phyloP scores from a whole-genome alignment of 1,139 yeast genomes.

The Eremothecium sinecaudum region DNA sequence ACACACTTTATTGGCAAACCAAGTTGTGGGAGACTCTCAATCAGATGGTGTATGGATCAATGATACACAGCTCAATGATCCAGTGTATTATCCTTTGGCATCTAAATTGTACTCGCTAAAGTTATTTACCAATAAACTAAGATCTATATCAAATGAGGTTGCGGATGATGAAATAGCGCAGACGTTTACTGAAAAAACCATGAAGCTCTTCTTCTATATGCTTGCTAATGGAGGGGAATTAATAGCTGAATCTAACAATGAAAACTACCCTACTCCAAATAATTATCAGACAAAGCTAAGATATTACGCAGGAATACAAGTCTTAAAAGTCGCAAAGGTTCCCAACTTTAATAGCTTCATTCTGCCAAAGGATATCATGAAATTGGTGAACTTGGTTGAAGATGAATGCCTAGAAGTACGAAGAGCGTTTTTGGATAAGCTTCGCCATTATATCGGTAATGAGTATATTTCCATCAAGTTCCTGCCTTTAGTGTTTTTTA shows the following conservation, averaged over 20 bases:
- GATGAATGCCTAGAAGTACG: constrained; percentile 60
- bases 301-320: constrained; percentile 54
- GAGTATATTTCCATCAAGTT: constrained; percentile 55
- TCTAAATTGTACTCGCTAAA: constrained; percentile 49
- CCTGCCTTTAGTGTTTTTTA: constrained; percentile 57
- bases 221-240: constrained; percentile 81
- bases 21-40: constrained; percentile 25
- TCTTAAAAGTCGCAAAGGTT: constrained; percentile 55
- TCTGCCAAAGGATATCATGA: constrained; percentile 42
- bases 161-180: constrained; percentile 27
- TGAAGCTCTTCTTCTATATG: constrained; percentile 56
- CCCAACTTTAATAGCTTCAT: constrained; percentile 47
- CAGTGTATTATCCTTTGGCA: constrained; percentile 30
- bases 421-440: constrained; percentile 38
- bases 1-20: constrained; percentile 48
- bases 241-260: constrained; percentile 37
- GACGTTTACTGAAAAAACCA: constrained; percentile 48
- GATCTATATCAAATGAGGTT: constrained; percentile 34
- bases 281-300: constrained; percentile 53
- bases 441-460: constrained; percentile 46
- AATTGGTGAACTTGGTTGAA: constrained; percentile 52
- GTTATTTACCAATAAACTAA: constrained; percentile 55
- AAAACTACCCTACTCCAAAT: constrained; percentile 54
- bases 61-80: constrained; percentile 36
- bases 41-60: constrained; percentile 41